Base-by-base conservation (phyloP, 768 basidiomycete species). In the Tricholoma hemisulphureum region DNA sequence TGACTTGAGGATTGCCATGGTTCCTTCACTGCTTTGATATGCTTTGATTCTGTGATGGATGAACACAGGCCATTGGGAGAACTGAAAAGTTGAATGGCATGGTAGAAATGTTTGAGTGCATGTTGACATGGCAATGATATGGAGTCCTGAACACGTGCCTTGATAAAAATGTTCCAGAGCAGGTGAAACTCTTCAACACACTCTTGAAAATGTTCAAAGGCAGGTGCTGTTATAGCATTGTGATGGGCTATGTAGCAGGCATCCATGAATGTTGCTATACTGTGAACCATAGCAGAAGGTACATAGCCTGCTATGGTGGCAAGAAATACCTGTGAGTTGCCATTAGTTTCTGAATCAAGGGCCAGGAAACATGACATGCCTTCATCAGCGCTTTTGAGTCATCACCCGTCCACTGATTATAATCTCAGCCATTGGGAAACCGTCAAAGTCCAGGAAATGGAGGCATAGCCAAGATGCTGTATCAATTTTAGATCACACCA, bases 11-110 rank as follows among this genome's bases (percentile, higher is more conserved):
- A 16, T 8, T n/a, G 16, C 43, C 43, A 45, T 24, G 43, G 43
- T 24, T n/a, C n/a, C n/a, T n/a, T n/a, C n/a, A n/a, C n/a, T n/a
- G n/a, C n/a, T n/a, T n/a, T n/a, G n/a, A n/a, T n/a, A n/a, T n/a
- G n/a, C n/a, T n/a, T n/a, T n/a, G n/a, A n/a, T n/a, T n/a, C n/a
- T n/a, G n/a, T n/a, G n/a, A n/a, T n/a, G n/a, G n/a, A n/a, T n/a
- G n/a, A n/a, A n/a, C n/a, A n/a, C n/a, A n/a, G n/a, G n/a, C 69
- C 62, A 58, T 70, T 70, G 6, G 65, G 67, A 2, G 66, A 62
- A 8, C 67, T 66, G 53, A 68, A 70, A 14, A 59, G 32, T 24
- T 45, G 43, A 18, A 45, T 45, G 18, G 43, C 43, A 11, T 18
- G 23, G 43, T 45, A 45, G 43, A 37, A 34, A 37, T 60, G 59